A percentile compares a stretch with the other conserved stretches of the same genome.
Evolutionary conservation across 768 basidiomycete species (phyloP).

Genomic region (Psilocybe tampanensis): DNA sequence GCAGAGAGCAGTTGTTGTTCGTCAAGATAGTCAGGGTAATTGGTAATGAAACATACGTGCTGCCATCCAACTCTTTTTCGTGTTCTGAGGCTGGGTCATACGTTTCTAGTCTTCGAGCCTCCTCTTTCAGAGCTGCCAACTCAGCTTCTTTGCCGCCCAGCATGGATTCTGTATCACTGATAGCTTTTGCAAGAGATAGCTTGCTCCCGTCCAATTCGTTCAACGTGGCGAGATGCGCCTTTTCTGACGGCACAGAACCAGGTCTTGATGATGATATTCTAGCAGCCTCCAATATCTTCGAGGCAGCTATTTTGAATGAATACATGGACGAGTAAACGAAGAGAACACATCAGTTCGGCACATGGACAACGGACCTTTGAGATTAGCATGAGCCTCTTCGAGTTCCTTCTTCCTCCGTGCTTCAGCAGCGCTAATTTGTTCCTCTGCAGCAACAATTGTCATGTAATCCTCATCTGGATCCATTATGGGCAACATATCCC

Average conservation of each 20-base stretch:
- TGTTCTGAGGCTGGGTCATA: constrained; percentile 77
- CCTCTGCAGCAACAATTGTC: constrained; percentile 73
- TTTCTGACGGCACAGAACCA: constrained; percentile 64
- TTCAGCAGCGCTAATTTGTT: constrained; percentile 63
- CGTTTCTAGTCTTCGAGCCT: constrained; percentile 58
- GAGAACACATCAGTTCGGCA: neutral
- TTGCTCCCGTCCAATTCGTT: constrained; percentile 68
- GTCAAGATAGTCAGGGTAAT: neutral
- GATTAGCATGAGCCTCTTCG: constrained; percentile 63
- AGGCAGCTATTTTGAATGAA: constrained; percentile 48
- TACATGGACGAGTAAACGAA: neutral
- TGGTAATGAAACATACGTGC: constrained; percentile 50
- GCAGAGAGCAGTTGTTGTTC: neutral
- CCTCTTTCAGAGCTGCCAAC: constrained; percentile 67
- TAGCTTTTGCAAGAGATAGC: constrained; percentile 70
- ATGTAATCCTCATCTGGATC: constrained; percentile 80
- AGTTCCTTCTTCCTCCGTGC: constrained; percentile 63
- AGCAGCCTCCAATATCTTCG: constrained; percentile 67
- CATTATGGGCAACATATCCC: constrained; percentile 71
- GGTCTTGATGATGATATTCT: constrained; percentile 73
- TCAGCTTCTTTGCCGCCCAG: constrained; percentile 72
- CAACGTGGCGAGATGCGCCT: constrained; percentile 58
- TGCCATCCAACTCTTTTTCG: constrained; percentile 67
- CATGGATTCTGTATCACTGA: constrained; percentile 70
- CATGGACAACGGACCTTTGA: constrained; percentile 51